These are phyloP conservation scores for Fonsecaea monophora DNA, from an alignment of 2,329 filamentous ascomycete species.

Conservation along the genomic window DNA sequence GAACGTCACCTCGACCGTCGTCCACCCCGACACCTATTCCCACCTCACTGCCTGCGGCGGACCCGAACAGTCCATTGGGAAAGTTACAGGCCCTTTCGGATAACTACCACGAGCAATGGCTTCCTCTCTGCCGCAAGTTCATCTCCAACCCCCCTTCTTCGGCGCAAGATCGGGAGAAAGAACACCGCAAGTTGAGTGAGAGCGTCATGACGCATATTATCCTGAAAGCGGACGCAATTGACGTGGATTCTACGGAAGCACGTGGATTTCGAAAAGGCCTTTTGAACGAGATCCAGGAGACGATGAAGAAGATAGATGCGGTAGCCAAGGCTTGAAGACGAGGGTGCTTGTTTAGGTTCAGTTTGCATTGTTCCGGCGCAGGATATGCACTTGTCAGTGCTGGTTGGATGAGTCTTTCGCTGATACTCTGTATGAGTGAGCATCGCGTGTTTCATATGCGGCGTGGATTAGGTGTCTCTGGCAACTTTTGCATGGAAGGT, in stretches of 20 bases:
- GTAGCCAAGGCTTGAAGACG: slow-evolving; percentile 30
- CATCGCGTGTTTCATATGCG: background rate
- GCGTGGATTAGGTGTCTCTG: background rate
- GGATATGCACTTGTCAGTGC: background rate
- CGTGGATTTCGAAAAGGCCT: slow-evolving; percentile 57
- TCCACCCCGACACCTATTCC: slow-evolving; percentile 22
- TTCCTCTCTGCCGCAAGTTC: slow-evolving; percentile 50
- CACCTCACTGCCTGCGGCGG: slow-evolving; percentile 38
- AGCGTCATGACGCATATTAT: slow-evolving; percentile 53
- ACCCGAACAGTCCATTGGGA: slow-evolving; percentile 49
- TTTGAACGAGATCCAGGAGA: slow-evolving; percentile 51
- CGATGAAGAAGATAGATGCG: slow-evolving; percentile 49
- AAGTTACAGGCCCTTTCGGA: slow-evolving; percentile 48
- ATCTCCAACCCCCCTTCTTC: slow-evolving; percentile 50
- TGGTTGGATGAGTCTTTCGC: background rate
- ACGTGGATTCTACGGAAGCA: slow-evolving; percentile 68
- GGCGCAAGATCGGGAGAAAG: slow-evolving; percentile 49
- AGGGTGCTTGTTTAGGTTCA: background rate
- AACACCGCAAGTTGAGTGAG: slow-evolving; percentile 54
- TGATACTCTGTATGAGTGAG: background rate
- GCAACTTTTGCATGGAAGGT: background rate
- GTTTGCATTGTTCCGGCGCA: slow-evolving; percentile 11
- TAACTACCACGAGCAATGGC: slow-evolving; percentile 48
- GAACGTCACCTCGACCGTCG: slow-evolving; percentile 27
- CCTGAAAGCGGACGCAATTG: slow-evolving; percentile 71